Evolutionary conservation across 2,329 filamentous ascomycete genomes (phyloP).

Genomic region (Sclerotinia minor): DNA sequence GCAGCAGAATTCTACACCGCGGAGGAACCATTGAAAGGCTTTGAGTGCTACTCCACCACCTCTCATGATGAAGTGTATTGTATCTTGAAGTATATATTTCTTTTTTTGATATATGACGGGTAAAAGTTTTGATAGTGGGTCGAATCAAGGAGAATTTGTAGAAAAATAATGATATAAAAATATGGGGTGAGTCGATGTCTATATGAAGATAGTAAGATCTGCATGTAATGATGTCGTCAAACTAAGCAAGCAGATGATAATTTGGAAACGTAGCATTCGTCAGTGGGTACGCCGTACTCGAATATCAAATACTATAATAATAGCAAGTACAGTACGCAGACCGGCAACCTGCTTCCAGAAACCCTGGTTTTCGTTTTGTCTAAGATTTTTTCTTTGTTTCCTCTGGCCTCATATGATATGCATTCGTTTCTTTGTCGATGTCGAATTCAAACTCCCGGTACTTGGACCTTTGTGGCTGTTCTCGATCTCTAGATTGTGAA

Average conservation of each 20-base stretch:
- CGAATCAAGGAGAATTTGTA: neutral
- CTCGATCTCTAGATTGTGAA: neutral
- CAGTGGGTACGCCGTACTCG: neutral
- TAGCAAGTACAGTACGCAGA: neutral
- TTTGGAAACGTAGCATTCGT: neutral
- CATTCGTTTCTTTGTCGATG: neutral
- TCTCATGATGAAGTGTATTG: conserved; percentile 56
- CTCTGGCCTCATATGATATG: neutral
- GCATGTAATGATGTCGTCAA: conserved; percentile 14
- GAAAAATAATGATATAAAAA: neutral
- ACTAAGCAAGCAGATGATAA: neutral
- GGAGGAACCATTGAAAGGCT: conserved; percentile 67
- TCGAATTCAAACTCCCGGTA: neutral
- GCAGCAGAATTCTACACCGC: conserved; percentile 71
- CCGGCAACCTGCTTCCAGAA: neutral
- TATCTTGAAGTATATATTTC: neutral
- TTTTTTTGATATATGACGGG: neutral
- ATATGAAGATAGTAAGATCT: neutral
- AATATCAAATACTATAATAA: neutral
- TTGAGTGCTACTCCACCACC: conserved; percentile 65
- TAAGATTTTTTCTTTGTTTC: conserved; percentile 10
- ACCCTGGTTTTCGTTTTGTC: neutral
- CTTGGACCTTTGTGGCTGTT: neutral
- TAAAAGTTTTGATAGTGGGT: neutral
- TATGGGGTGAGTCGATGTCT: neutral